Conservation (phyloP, 768 basidiomycete genomes). For the Boletus subparvulus region DNA sequence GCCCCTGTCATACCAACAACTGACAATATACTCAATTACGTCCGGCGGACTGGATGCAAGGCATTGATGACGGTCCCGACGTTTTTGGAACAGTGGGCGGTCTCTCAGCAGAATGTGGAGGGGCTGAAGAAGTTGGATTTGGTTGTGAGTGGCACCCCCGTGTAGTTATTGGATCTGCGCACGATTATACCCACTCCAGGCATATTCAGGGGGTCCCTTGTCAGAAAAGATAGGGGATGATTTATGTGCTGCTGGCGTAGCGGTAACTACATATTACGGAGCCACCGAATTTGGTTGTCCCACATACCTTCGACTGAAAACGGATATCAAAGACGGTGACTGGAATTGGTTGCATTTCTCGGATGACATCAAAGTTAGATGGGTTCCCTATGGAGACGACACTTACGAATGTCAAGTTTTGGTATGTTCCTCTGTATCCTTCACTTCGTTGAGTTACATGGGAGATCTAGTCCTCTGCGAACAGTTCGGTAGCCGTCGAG, state of each 20-base stretch:
- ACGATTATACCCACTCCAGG: not conserved
- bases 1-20: slow-evolving; percentile 21
- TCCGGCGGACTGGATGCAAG: slow-evolving; percentile 5
- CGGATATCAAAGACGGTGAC: slow-evolving; percentile 14
- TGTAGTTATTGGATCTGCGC: not conserved
- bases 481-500: slow-evolving; percentile 8
- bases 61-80: slow-evolving; percentile 19
- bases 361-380: slow-evolving; percentile 23
- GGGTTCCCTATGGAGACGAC: slow-evolving; percentile 32
- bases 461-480: slow-evolving; percentile 2
- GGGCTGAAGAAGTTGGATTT: slow-evolving; percentile 16
- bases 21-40: slow-evolving; percentile 20
- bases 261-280: slow-evolving; percentile 15
- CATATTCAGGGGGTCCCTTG: slow-evolving; percentile 15
- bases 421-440: slow-evolving; percentile 19
- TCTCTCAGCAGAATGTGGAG: slow-evolving; percentile 12
- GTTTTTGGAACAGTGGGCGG: slow-evolving; percentile 16
- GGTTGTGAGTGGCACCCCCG: slow-evolving; percentile 14
- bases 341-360: slow-evolving; percentile 15
- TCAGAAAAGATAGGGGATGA: slow-evolving; percentile 13
- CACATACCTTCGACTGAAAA: not conserved
- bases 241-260: slow-evolving; percentile 19
- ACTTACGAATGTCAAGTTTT: slow-evolving; percentile 38
- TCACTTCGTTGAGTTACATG: not conserved
- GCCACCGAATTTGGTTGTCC: slow-evolving; percentile 21